These are phyloP conservation scores for Pythium biforme DNA, from an alignment of 352 stramenopile species.

Conservation along the genomic window DNA sequence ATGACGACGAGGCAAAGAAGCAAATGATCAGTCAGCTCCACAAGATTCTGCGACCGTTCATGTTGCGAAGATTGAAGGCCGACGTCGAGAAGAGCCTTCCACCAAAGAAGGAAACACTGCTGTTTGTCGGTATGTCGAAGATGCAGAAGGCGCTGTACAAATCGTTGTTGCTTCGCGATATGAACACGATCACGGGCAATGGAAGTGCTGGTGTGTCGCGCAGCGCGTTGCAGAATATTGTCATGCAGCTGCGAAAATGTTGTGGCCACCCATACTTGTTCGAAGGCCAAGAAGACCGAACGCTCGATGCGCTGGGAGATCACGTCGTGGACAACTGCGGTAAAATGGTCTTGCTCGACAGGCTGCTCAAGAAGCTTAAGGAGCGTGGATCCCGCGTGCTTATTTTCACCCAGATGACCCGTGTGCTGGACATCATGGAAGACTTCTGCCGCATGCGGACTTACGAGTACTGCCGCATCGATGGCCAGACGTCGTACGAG, in stretches of 20 bases:
- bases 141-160: slow-evolving; percentile 98
- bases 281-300: slow-evolving; percentile 94
- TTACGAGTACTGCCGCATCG: slow-evolving; percentile 88
- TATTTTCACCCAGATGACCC: slow-evolving; percentile 94
- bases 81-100: slow-evolving; percentile 98
- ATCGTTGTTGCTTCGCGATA: slow-evolving; percentile 94
- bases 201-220: slow-evolving; percentile 65
- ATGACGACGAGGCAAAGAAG: slow-evolving; percentile 88
- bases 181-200: slow-evolving; percentile 83
- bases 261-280: slow-evolving; percentile 94
- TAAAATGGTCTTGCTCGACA: slow-evolving; percentile 97
- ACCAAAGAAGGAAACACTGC: slow-evolving; percentile 97
- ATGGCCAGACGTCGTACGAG: slow-evolving; percentile 87
- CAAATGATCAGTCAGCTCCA: slow-evolving; percentile 89
- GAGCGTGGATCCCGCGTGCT: slow-evolving; percentile 86
- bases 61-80: slow-evolving; percentile 97
- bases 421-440: slow-evolving; percentile 93
- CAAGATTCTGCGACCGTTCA: slow-evolving; percentile 93
- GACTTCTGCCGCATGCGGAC: slow-evolving; percentile 95
- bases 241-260: slow-evolving; percentile 88
- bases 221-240: slow-evolving; percentile 83
- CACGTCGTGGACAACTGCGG: slow-evolving; percentile 97
- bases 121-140: slow-evolving; percentile 89
- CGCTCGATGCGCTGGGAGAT: slow-evolving; percentile 93
- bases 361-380: slow-evolving; percentile 88